A percentile compares a stretch with the other conserved stretches of the same genome.
phyloP scores from a whole-genome alignment of 768 basidiomycete species.

The Lactarius tabidus region DNA sequence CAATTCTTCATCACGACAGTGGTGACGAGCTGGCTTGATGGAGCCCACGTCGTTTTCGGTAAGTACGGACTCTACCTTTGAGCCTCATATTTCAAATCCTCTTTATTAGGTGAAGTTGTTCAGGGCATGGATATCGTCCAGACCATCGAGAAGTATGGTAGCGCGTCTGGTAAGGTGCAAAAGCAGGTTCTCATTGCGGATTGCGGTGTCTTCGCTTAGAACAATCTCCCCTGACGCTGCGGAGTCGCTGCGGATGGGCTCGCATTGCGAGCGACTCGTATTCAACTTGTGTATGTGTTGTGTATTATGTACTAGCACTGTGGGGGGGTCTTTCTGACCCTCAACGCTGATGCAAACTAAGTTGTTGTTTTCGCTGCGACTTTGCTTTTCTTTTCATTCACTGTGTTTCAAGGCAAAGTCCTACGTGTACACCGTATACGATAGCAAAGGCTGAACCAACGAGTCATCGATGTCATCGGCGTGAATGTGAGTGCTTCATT shows the following conservation, averaged over 20 bases:
- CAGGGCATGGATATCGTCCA: slow-evolving; percentile 56
- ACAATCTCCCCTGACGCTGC: background rate
- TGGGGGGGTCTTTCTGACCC: too few relatives aligned
- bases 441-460: too few relatives aligned
- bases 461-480: too few relatives aligned
- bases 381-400: too few relatives aligned
- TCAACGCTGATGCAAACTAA: too few relatives aligned
- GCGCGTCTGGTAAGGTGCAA: slow-evolving; percentile 38
- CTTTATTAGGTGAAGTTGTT: slow-evolving; percentile 53
- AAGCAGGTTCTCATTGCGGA: slow-evolving; percentile 49
- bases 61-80: slow-evolving; percentile 13
- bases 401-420: too few relatives aligned
- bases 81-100: background rate
- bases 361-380: too few relatives aligned
- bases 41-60: slow-evolving; percentile 86
- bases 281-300: too few relatives aligned
- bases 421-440: too few relatives aligned
- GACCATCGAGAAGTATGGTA: slow-evolving; percentile 40
- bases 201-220: slow-evolving; percentile 45
- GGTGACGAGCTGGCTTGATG: slow-evolving; percentile 74
- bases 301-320: slow-evolving; percentile 5
- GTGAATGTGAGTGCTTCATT: too few relatives aligned
- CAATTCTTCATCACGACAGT: slow-evolving; percentile 91
- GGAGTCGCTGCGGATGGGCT: background rate
- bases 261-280: background rate